These are phyloP conservation scores for Exutisphaerella laricina DNA, from an alignment of 2,329 filamentous ascomycete species.

Conservation along the genomic window DNA sequence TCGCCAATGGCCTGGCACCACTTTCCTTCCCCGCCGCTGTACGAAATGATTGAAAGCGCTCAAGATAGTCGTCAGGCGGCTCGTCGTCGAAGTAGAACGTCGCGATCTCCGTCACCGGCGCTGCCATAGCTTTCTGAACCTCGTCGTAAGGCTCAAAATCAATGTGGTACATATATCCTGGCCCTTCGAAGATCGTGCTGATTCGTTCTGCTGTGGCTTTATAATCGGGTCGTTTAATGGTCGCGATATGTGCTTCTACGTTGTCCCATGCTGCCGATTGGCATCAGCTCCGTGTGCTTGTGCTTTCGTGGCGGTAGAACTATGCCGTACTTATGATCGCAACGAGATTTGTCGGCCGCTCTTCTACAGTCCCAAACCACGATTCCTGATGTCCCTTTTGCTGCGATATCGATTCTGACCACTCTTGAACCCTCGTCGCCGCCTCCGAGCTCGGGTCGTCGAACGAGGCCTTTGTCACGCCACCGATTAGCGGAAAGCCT, in stretches of 20 bases:
- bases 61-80: slow-evolving; percentile 7
- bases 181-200: neutral
- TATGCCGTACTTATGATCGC: slow-evolving; percentile 4
- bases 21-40: neutral
- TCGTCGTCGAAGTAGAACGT: slow-evolving; percentile 12
- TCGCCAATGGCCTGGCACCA: slow-evolving; percentile 2
- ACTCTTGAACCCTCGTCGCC: slow-evolving; percentile 2
- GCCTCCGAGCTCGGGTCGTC: neutral
- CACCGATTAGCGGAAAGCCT: slow-evolving; percentile 1
- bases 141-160: slow-evolving; percentile 11
- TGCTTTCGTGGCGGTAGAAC: neutral
- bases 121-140: slow-evolving; percentile 1
- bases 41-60: neutral
- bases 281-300: neutral
- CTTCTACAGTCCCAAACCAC: neutral
- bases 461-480: neutral
- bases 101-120: slow-evolving; percentile 10
- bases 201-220: slow-evolving; percentile 3
- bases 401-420: neutral
- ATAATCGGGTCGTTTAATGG: slow-evolving; percentile 4
- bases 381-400: slow-evolving; percentile 4
- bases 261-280: slow-evolving; percentile 5
- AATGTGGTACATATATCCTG: slow-evolving; percentile 10
- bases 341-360: neutral
- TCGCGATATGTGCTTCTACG: slow-evolving; percentile 6